Base-by-base conservation (phyloP, 768 basidiomycete genomes). In the Kwoniella dendrophila region DNA sequence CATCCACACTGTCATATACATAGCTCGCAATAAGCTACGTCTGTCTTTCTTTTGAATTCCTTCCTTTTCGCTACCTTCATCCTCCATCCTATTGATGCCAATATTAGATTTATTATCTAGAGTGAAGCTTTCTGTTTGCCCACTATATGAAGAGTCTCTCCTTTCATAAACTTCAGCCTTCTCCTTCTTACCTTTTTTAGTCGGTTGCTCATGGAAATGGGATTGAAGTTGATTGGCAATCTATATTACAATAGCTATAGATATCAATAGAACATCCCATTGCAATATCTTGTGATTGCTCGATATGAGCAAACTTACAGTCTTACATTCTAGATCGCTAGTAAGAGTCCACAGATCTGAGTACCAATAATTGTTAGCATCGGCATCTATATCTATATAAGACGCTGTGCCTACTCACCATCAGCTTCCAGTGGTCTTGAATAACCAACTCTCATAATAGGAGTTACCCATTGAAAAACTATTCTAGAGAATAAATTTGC, bases 381-480 rank as follows among this genome's bases (percentile, higher is more conserved):
- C 24, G 12, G 14, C 41, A 27, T 38, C 0, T 32, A 16, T 16
- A 2, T 2, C 8, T 24, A 16, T 12, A 12, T 26, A n/a, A 14
- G 54, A 44, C 11, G 52, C 22, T 30, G 14, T 2, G 14, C 18
- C 6, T 14, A 53, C 63, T 56, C 29, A 61, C 64, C 66, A 12
- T 67, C 66, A 16, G 47, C 50, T 43, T 73, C 62, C 3, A 73
- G 48, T 5, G 72, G 69, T 32, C 72, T 48, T 1, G 72, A 69
- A 27, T 64, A 64, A 1, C 72, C 72, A 1, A 64, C 66, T 58
- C 65, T 67, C 45, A 73, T 54, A 34, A 73, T 64, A 1, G 72
- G 72, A 4, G 69, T 64, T 12, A 73, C 55, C 72, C 72, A 73
- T 10, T 69, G 67, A 53, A 71, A 73, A 54, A 69, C 40, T 12